phyloP scores from a whole-genome alignment of 1,139 yeast species.

The Scheffersomyces titani region DNA sequence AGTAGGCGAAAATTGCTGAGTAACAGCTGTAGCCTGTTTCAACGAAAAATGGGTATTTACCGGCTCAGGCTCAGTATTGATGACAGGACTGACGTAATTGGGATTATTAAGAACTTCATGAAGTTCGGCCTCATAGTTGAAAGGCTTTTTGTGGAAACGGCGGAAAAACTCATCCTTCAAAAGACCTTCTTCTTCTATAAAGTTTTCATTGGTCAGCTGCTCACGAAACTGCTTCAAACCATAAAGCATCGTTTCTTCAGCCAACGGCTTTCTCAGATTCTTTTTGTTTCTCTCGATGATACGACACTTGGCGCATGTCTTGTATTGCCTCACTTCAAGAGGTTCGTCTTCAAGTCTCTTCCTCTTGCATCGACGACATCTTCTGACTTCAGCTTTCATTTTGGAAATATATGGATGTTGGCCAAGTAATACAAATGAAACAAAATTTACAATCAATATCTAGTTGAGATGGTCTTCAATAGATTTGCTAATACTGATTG shows the following conservation, averaged over 20 bases:
- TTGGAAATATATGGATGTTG: background rate
- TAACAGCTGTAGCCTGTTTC: conserved; percentile 6
- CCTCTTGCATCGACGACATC: conserved; percentile 62
- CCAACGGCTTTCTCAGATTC: conserved; percentile 47
- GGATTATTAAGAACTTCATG: conserved; percentile 15
- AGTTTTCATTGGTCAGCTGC: conserved; percentile 40
- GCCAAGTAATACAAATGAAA: background rate
- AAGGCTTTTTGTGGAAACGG: conserved; percentile 16
- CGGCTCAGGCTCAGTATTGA: conserved; percentile 1
- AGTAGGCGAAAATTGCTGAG: conserved; percentile 3
- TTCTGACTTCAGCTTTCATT: conserved; percentile 26
- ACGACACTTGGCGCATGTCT: conserved; percentile 62
- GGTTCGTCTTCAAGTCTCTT: conserved; percentile 61
- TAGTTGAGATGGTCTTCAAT: background rate
- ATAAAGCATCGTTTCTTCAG: conserved; percentile 51
- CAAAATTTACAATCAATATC: background rate
- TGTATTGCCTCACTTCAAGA: conserved; percentile 58
- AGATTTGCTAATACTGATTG: background rate
- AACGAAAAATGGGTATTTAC: background rate
- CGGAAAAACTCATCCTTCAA: conserved; percentile 17
- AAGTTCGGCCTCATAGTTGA: conserved; percentile 17
- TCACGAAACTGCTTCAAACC: conserved; percentile 51
- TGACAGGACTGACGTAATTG: conserved; percentile 13
- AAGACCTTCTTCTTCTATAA: conserved; percentile 40
- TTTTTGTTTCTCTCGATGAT: conserved; percentile 54